A percentile compares a stretch with the other conserved stretches of the same genome.
Conservation (phyloP, 2,329 filamentous ascomycete species). For the Colletotrichum simmondsii region DNA sequence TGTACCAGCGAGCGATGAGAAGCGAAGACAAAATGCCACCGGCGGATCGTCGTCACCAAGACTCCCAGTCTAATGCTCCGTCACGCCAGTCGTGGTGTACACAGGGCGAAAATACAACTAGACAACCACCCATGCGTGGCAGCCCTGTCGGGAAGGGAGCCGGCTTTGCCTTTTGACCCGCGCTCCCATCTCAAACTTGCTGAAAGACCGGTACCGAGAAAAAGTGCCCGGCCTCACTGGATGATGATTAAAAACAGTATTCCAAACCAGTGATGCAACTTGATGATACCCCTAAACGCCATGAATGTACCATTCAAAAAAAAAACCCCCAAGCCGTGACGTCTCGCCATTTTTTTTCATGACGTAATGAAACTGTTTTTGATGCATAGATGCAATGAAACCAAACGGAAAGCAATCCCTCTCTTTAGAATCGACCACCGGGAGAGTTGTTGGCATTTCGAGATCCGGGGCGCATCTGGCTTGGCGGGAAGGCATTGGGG, state of each 20-base stretch:
- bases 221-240: neutral
- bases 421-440: conserved; percentile 9
- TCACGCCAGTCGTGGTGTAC: conserved; percentile 4
- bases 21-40: conserved; percentile 19
- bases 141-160: neutral
- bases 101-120: conserved; percentile 15
- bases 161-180: conserved; percentile 11
- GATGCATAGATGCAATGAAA: conserved; percentile 1
- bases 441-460: conserved; percentile 26
- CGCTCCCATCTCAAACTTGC: conserved; percentile 1
- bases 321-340: conserved; percentile 16
- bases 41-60: conserved; percentile 4
- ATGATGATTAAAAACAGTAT: conserved; percentile 27
- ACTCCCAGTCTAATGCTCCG: conserved; percentile 34
- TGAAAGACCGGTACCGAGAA: neutral
- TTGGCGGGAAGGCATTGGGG: conserved; percentile 60
- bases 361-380: conserved; percentile 6
- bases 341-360: conserved; percentile 20
- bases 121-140: conserved; percentile 5
- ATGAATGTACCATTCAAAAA: conserved; percentile 16
- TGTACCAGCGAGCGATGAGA: conserved; percentile 33
- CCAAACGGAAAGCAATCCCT: neutral
- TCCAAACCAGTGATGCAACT: conserved; percentile 22
- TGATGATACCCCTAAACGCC: conserved; percentile 28
- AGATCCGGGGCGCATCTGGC: conserved; percentile 45